Conservation (phyloP, 176 grass and related monocot species). For the Poa annua region DNA sequence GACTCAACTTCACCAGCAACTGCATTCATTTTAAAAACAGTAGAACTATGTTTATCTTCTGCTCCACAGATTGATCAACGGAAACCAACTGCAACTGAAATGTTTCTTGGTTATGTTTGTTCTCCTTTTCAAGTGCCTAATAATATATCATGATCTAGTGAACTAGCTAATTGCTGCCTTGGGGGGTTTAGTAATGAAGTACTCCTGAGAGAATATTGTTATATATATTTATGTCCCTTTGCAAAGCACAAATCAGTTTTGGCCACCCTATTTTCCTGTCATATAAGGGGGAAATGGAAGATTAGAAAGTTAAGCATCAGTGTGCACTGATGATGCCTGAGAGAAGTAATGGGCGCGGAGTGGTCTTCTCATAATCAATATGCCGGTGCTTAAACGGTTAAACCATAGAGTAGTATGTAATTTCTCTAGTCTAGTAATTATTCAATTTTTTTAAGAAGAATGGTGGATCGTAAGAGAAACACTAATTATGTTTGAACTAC, state of each 20-base stretch:
- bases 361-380: not conserved
- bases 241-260: not conserved
- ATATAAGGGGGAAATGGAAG: conserved; percentile 3
- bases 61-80: not conserved
- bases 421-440: not conserved
- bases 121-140: conserved; percentile 13
- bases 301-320: conserved; percentile 16
- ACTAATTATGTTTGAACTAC: not conserved
- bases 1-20: conserved; percentile 28
- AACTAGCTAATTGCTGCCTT: conserved; percentile 8
- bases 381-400: not conserved
- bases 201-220: not conserved
- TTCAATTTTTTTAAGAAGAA: conserved; percentile 8
- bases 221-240: not conserved
- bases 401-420: not conserved
- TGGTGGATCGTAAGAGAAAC: not conserved
- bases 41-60: conserved; percentile 25
- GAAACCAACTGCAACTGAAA: conserved; percentile 8
- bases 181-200: conserved; percentile 24
- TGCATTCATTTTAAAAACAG: conserved; percentile 25
- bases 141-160: conserved; percentile 4
- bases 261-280: conserved; percentile 13
- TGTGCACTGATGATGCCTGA: not conserved
- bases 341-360: not conserved
- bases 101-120: conserved; percentile 19